Conservation (phyloP, 805 yeast genomes). For the Ogataea pini region DNA sequence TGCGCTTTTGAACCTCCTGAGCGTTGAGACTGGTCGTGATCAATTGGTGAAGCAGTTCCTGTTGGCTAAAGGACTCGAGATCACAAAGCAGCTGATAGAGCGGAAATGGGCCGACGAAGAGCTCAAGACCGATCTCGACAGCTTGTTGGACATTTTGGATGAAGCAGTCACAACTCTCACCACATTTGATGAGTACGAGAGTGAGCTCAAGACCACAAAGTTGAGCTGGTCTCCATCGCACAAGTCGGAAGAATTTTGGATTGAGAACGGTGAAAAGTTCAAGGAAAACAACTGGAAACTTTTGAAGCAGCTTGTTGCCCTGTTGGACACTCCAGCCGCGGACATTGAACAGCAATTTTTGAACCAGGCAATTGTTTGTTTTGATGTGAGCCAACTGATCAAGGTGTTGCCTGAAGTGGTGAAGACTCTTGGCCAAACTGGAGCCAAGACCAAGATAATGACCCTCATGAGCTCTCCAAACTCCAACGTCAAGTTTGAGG, state of each 20-base stretch:
- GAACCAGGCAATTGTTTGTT: conserved; percentile 61
- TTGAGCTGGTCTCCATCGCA: conserved; percentile 93
- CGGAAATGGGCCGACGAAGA: conserved; percentile 97
- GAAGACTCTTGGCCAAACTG: conserved; percentile 49
- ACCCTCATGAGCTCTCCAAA: conserved; percentile 75
- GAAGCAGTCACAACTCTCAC: conserved; percentile 78
- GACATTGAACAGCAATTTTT: conserved; percentile 33
- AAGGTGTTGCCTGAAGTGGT: conserved; percentile 63
- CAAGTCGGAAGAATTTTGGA: conserved; percentile 85
- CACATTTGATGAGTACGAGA: conserved; percentile 87
- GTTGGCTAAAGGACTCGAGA: conserved; percentile 71
- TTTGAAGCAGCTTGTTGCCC: conserved; percentile 58
- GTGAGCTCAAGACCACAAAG: conserved; percentile 77
- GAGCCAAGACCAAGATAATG: conserved; percentile 83
- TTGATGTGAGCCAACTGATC: conserved; percentile 64
- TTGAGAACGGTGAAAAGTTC: conserved; percentile 74
- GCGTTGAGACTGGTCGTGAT: conserved; percentile 42
- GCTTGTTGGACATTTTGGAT: conserved; percentile 59
- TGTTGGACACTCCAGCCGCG: conserved; percentile 41
- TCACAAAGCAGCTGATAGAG: conserved; percentile 67
- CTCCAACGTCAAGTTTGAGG: conserved; percentile 90
- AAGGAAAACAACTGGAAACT: conserved; percentile 76
- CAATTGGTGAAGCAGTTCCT: conserved; percentile 62
- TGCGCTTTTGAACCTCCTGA: conserved; percentile 61
- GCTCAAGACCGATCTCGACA: conserved; percentile 67